Percentiles rank a stretch among this genome's conserved stretches.
Conservation (phyloP, 108 stramenopile species). For the Asterionellopsis glacialis region DNA sequence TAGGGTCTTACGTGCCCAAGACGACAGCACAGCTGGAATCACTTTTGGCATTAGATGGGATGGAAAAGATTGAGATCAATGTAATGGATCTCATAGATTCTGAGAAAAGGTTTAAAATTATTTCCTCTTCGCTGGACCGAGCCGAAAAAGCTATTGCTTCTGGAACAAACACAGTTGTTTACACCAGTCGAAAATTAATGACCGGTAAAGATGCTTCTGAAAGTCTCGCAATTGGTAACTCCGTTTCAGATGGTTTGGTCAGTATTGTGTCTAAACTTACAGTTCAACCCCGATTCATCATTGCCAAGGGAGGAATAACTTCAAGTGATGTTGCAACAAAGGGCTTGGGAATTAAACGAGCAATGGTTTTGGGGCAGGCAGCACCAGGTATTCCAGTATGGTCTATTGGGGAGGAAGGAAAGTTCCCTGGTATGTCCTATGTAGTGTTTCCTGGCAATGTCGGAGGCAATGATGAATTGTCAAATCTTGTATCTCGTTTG, state of each 20-base stretch:
- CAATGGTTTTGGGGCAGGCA: conserved; percentile 47
- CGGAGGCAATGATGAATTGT: conserved; percentile 30
- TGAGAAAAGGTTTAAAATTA: not conserved
- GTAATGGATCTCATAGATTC: conserved; percentile 3
- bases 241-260: conserved; percentile 16
- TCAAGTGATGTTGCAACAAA: conserved; percentile 49
- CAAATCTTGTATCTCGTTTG: not conserved
- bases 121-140: not conserved
- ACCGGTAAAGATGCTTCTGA: conserved; percentile 6
- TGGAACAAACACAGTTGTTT: conserved; percentile 13
- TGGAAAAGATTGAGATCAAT: conserved; percentile 19
- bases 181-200: conserved; percentile 19
- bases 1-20: conserved; percentile 46
- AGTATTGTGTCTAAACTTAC: conserved; percentile 12
- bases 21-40: conserved; percentile 36
- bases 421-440: conserved; percentile 36
- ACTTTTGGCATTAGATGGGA: conserved; percentile 8
- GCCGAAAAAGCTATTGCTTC: conserved; percentile 4
- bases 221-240: conserved; percentile 16
- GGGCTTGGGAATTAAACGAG: conserved; percentile 23
- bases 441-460: conserved; percentile 65
- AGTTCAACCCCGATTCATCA: conserved; percentile 25
- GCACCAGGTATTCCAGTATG: conserved; percentile 33
- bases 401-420: too few relatives aligned
- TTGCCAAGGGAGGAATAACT: conserved; percentile 61